Base-by-base conservation (phyloP, 1,284 basidiomycete genomes). In the Moesziomyces sp. region DNA sequence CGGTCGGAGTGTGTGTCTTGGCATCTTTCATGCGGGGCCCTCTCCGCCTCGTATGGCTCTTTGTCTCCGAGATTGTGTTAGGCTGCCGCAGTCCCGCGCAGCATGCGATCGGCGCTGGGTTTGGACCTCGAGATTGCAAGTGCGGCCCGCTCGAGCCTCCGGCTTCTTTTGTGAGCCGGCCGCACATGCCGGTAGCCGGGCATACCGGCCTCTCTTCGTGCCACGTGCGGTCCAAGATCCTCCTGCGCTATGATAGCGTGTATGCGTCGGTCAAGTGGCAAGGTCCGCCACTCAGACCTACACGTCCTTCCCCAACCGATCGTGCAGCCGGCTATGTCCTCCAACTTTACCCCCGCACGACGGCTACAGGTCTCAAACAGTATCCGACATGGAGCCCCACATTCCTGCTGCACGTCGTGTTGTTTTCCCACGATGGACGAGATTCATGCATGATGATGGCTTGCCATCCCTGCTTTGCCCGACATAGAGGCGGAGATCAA, bases 121-220 rank as follows among this genome's bases (percentile, higher is more conserved):
- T 46, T 9, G 45, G 13, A 24, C 40, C 21, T 19, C 38, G 14
- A 38, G 33, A 35, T 18, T 21, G n/a, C n/a, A 26, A 18, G 5
- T 35, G 26, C n/a, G 13, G n/a, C n/a, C 52, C 46, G 58, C 46
- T 23, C 38, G 33, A 46, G 52, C 62, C 62, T 49, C 52, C 62
- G 62, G 62, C 56, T 58, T 65, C 56, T 65, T 65, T 40, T 9
- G 28, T 26, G 42, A 10, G 11, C 62, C 56, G 63, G 40, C 52
- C 43, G 56, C 45, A 23, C 52, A 30, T 35, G 44, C 56, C 56
- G 63, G 63, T 65, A 65, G 46, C 63, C 56, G 57, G 48, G 26
- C 24, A 16, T 35, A 8, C 33, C 26, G 23, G 13, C 23, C 24
- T 0, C 26, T 26, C 23, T 42, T 5, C 4, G 6, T 40, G 16